phyloP scores from a whole-genome alignment of 352 stramenopile genomes.

The Peronospora tabacina region DNA sequence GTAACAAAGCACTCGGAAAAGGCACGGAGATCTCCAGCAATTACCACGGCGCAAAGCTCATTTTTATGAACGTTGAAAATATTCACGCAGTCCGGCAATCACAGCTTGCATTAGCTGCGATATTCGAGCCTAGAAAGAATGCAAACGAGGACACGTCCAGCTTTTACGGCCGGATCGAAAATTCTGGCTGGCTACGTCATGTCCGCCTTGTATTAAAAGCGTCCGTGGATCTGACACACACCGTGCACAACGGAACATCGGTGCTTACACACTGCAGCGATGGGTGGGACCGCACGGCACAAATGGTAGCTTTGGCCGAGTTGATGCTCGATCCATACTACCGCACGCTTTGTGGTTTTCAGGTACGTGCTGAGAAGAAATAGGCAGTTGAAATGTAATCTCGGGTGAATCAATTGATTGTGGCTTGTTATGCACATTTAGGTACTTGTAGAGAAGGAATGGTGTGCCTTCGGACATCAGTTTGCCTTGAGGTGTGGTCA shows the following conservation, averaged over 20 bases:
- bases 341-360: slow-evolving; percentile 95
- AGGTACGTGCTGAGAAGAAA: slow-evolving; percentile 84
- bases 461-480: slow-evolving; percentile 97
- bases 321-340: slow-evolving; percentile 97
- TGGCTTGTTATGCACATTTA: slow-evolving; percentile 9
- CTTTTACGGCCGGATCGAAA: slow-evolving; percentile 88
- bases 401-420: not conserved
- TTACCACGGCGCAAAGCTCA: slow-evolving; percentile 90
- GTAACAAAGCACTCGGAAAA: slow-evolving; percentile 90
- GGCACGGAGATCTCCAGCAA: slow-evolving; percentile 93
- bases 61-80: slow-evolving; percentile 98
- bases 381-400: not conserved
- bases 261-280: slow-evolving; percentile 98
- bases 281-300: slow-evolving; percentile 98
- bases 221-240: slow-evolving; percentile 88
- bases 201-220: slow-evolving; percentile 91
- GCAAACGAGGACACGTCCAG: slow-evolving; percentile 73
- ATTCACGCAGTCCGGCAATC: slow-evolving; percentile 96
- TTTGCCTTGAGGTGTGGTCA: slow-evolving; percentile 93
- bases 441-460: slow-evolving; percentile 97
- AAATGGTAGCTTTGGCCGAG: slow-evolving; percentile 93
- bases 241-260: slow-evolving; percentile 89
- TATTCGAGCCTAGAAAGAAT: slow-evolving; percentile 71
- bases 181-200: slow-evolving; percentile 93
- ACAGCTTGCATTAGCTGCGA: slow-evolving; percentile 78